These are phyloP conservation scores for Populus hybrid DNA, from an alignment of 441 rosid genomes.

Conservation along the genomic window DNA sequence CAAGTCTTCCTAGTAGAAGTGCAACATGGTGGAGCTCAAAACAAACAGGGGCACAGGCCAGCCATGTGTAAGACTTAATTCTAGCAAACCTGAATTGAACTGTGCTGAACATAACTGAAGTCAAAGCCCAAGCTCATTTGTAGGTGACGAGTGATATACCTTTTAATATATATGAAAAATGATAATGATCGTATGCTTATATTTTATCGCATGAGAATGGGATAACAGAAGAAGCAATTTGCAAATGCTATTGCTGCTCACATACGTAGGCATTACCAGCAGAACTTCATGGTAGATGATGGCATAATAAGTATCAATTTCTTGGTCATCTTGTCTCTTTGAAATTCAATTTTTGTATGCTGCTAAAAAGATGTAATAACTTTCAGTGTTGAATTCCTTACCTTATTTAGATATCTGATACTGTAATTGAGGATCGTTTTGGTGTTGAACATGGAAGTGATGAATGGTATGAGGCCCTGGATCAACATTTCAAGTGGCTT, in stretches of 20 bases:
- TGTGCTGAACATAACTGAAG: not conserved
- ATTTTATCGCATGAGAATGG: constrained; percentile 1
- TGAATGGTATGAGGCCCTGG: constrained; percentile 78
- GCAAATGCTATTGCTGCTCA: not conserved
- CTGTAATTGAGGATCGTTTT: constrained; percentile 95
- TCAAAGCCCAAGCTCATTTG: constrained; percentile 4
- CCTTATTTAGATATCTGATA: constrained; percentile 74
- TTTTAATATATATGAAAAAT: not conserved
- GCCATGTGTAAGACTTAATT: not conserved
- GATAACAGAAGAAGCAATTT: not conserved
- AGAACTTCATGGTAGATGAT: not conserved
- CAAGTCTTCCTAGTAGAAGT: not conserved
- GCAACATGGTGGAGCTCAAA: not conserved
- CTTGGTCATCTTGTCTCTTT: not conserved
- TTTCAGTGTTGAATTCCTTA: constrained; percentile 27
- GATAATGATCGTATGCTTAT: not conserved
- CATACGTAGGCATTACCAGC: not conserved
- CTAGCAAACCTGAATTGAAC: not conserved
- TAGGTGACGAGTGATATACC: not conserved
- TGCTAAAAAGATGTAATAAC: not conserved
- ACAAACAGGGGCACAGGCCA: not conserved
- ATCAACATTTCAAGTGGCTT: constrained; percentile 91
- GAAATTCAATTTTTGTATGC: not conserved
- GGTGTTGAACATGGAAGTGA: constrained; percentile 82
- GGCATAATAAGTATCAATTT: not conserved